Evolutionary conservation across 306 rosid species (phyloP), one percentile per base, ranked within the genome.

Genomic region (Medicago lupulina): DNA sequence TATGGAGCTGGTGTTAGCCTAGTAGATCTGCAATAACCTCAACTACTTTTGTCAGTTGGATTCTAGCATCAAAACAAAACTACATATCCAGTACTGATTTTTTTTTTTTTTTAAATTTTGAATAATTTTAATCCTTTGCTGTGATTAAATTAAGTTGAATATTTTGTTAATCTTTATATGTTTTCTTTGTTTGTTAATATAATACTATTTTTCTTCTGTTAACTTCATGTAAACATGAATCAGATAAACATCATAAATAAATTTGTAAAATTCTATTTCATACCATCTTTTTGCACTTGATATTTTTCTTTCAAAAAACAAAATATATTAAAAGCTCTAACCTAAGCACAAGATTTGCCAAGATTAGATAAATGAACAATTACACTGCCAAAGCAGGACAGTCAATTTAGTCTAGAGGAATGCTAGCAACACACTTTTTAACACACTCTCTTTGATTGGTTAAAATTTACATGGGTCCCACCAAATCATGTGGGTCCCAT

Each of bases 81-180:
- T 49, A 28, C 43, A 51, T 21, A 62, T 38, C 40, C 46, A 67
- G 31, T 61, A 73, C 70, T 63, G 15, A 70, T 61, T 75, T 53
- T 74, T 5, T 31, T 31, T 3, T 34, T 1, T 4, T 4, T 34
- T 34, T 53, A 15, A 54, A 1, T 58, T 77, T 66, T 71, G 38
- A 82, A 36, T 64, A 21, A 21, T n/a, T 19, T 76, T 13, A 54
- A 44, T 15, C 21, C 57, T 25, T 18, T 62, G 23, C 46, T 23
- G 39, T 46, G 21, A 76, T 75, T 75, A 51, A 44, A 71, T 76
- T 5, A 40, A 71, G 36, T 57, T 66, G 34, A 71, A 55, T 46
- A 70, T 61, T 17, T 21, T 64, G 34, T 31, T 61, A 62, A 70
- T 63, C 40, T 36, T 36, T 74, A 16, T 55, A 16, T 39, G 14